These are phyloP conservation scores for Ziziphus jujuba DNA, from an alignment of 306 rosid genomes.

Conservation along the genomic window DNA sequence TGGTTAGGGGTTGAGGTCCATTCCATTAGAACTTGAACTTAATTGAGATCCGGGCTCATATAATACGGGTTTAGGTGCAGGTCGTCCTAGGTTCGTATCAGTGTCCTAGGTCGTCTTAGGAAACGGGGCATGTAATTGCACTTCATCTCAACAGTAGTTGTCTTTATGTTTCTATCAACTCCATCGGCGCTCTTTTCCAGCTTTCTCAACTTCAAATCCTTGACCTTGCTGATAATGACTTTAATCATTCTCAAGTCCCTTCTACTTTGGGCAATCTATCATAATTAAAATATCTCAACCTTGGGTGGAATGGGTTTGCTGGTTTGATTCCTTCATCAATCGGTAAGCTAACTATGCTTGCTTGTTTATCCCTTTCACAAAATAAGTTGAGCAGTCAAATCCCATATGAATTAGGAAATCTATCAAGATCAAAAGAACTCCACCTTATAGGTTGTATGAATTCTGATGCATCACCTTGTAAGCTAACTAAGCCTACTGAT, in stretches of 20 bases:
- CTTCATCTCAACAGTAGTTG: neutral
- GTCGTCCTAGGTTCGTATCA: too few relatives aligned
- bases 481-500: too few relatives aligned
- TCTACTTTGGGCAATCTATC: neutral
- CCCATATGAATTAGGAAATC: conserved; percentile 18
- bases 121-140: too few relatives aligned
- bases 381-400: conserved; percentile 13
- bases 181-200: conserved; percentile 1
- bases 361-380: neutral
- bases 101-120: too few relatives aligned
- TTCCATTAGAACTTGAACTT: too few relatives aligned
- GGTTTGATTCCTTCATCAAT: too few relatives aligned
- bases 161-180: neutral
- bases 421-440: neutral
- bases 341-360: neutral
- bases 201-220: conserved; percentile 3
- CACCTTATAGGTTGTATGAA: too few relatives aligned
- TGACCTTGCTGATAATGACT: neutral
- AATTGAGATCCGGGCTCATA: too few relatives aligned
- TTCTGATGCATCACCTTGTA: too few relatives aligned
- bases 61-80: too few relatives aligned
- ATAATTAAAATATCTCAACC: neutral
- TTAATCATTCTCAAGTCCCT: conserved; percentile 4
- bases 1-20: too few relatives aligned
- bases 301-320: neutral